Percentiles rank a stretch among this genome's conserved stretches.
Evolutionary conservation across 495 filamentous ascomycete species (phyloP).

Genomic region (Penicillium coprophilum): DNA sequence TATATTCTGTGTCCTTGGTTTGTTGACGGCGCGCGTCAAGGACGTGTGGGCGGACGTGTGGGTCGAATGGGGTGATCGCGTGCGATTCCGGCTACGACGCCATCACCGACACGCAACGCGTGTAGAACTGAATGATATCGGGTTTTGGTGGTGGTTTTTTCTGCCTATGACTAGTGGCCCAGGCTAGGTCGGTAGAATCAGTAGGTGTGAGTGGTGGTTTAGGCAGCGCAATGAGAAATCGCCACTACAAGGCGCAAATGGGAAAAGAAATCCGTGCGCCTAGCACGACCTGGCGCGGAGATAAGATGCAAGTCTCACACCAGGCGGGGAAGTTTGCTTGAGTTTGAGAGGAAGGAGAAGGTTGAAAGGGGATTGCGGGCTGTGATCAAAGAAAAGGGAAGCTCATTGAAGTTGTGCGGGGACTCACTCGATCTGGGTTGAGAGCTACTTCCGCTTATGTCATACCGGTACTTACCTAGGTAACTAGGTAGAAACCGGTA

Average conservation of each 20-base stretch:
- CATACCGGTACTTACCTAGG: conserved; percentile 11
- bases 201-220: background rate
- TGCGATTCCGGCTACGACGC: conserved; percentile 33
- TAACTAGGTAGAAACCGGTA: background rate
- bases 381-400: conserved; percentile 11
- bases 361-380: background rate
- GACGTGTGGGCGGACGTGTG: conserved; percentile 14
- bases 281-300: conserved; percentile 20
- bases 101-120: conserved; percentile 38
- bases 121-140: conserved; percentile 1
- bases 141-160: background rate
- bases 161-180: background rate
- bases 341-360: background rate
- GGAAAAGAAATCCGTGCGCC: conserved; percentile 21
- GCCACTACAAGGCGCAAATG: conserved; percentile 20
- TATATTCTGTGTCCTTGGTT: background rate
- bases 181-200: background rate
- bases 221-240: conserved; percentile 14
- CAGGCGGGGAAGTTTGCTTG: background rate
- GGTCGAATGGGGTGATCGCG: conserved; percentile 27
- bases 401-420: conserved; percentile 17
- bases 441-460: conserved; percentile 14
- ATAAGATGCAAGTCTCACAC: conserved; percentile 9
- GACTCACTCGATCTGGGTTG: conserved; percentile 10
- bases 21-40: conserved; percentile 12